Percentiles rank a stretch among this genome's conserved stretches.
These are phyloP conservation scores for Atractiella rhizophila DNA, from an alignment of 768 basidiomycete species.

Conservation along the genomic window DNA sequence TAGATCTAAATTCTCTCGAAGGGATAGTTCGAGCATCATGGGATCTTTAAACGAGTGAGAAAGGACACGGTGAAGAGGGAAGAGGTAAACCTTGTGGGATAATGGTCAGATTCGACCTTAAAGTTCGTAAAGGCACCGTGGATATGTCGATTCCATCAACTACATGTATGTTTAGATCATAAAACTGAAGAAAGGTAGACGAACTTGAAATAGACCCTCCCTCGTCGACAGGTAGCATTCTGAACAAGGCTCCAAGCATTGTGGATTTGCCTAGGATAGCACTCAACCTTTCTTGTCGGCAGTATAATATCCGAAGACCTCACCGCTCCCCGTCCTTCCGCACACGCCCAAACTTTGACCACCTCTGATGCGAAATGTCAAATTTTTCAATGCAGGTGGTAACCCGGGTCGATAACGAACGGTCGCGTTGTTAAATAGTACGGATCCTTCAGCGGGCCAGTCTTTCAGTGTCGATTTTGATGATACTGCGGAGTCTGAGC, in stretches of 20 bases:
- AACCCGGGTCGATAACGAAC: constrained; percentile 66
- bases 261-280: constrained; percentile 8
- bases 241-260: constrained; percentile 3
- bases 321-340: constrained; percentile 41
- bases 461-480: no score
- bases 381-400: constrained; percentile 61
- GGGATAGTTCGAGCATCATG: constrained; percentile 6
- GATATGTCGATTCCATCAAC: constrained; percentile 7
- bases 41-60: no score
- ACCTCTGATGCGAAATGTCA: constrained; percentile 40
- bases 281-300: no score
- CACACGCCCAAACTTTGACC: constrained; percentile 86
- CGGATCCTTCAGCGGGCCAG: constrained; percentile 55
- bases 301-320: no score
- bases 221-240: no score
- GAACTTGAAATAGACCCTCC: no score
- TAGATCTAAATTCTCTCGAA: constrained; percentile 8
- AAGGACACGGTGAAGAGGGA: no score
- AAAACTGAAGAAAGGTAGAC: no score
- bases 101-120: constrained; percentile 4
- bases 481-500: no score
- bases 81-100: no score
- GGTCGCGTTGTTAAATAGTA: constrained; percentile 48
- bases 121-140: not conserved
- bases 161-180: no score